Base-by-base conservation (phyloP, 2,329 filamentous ascomycete species). In the Penicillium vulpinum region DNA sequence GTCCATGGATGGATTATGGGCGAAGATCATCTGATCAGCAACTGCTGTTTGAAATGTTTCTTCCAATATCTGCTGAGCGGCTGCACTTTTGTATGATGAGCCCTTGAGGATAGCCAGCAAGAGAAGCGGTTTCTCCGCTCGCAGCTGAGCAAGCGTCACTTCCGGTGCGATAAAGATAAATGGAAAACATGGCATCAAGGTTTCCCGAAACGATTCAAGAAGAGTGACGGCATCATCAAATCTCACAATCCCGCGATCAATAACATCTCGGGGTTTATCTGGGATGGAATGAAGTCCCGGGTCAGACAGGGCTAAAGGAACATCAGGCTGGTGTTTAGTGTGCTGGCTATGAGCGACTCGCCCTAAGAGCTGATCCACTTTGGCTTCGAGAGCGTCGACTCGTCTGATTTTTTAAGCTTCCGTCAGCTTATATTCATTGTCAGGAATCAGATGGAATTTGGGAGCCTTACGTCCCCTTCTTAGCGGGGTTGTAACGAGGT, bases 401-500 rank as follows among this genome's bases (percentile, higher is more conserved):
- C 41, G 33, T 38, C 51, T 54, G 10, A 11, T 31, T 28, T 50
- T 28, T 40, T 40, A 40, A 22, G 47, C 11, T 40, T 39, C n/a
- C 33, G n/a, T 50, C 36, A 50, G 47, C 36, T 21, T 41, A 31
- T 13, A 28, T 46, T 39, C 21, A 38, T 18, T 21, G 10, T 16
- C n/a, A 39, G n/a, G 6, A 31, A 24, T 24, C 33, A 51, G 4
- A 33, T 54, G 41, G 33, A 47, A 54, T 28, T 21, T 26, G 40
- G 33, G 51, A 31, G 51, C 41, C 51, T 46, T 54, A 54, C 51
- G 41, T 38, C 18, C 58, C 59, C 33, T 58, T 61, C 39, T 51
- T 61, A 3, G 46, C 16, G 29, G 49, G 49, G 2, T 49, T 54
- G 13, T 61, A 58, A 21, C 59, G 59, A n/a, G 54, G 9, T 18